These are phyloP conservation scores for Linum usitatissimum DNA, from an alignment of 345 rosid species.

Conservation along the genomic window DNA sequence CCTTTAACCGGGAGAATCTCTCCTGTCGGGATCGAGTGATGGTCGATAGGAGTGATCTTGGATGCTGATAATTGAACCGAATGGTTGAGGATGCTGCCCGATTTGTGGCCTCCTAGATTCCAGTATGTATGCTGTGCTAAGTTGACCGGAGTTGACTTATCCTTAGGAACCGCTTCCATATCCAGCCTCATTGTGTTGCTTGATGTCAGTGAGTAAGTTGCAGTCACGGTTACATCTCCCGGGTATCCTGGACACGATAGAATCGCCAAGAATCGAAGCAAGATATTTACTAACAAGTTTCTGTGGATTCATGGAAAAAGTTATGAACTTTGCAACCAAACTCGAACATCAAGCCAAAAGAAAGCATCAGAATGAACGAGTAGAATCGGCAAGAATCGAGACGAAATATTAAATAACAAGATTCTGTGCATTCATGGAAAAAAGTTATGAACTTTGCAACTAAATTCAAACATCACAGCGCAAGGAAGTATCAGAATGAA, in stretches of 20 bases:
- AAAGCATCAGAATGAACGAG: no score
- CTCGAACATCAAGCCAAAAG: no score
- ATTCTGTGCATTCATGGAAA: no score
- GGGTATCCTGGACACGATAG: neutral
- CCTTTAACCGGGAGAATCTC: slow-evolving; percentile 6
- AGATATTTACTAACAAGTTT: no score
- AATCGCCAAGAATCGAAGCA: neutral
- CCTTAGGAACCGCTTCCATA: slow-evolving; percentile 4
- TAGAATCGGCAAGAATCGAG: no score
- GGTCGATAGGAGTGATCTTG: neutral
- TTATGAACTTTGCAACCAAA: no score
- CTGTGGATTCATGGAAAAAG: no score
- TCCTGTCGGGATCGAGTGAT: slow-evolving; percentile 3
- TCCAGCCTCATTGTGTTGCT: slow-evolving; percentile 6
- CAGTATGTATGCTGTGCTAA: slow-evolving; percentile 6
- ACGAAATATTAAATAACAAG: no score
- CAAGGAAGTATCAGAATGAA: no score
- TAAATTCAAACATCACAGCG: no score
- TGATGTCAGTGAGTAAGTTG: slow-evolving; percentile 4
- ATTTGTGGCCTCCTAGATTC: slow-evolving; percentile 4
- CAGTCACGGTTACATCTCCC: slow-evolving; percentile 6
- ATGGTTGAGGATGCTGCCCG: slow-evolving; percentile 3
- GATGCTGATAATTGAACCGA: slow-evolving; percentile 2
- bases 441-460: no score
- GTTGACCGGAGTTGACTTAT: slow-evolving; percentile 3